Evolutionary conservation across 73 alveolate species (phyloP).

Genomic region (Stentor coeruleus): DNA sequence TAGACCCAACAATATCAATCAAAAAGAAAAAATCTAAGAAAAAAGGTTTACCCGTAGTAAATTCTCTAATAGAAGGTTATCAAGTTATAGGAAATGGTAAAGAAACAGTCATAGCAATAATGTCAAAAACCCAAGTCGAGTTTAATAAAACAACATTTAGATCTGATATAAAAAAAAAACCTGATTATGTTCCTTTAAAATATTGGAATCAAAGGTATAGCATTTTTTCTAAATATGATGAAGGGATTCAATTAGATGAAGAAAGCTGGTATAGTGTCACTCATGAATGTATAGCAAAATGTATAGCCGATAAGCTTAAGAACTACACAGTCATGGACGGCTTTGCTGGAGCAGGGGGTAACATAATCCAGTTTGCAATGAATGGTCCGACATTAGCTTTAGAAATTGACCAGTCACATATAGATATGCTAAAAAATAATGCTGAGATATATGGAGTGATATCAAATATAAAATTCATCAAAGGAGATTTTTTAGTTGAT

Average conservation of each 20-base stretch:
- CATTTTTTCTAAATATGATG: constrained; percentile 84
- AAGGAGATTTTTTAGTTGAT: constrained; percentile 35
- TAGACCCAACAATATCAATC: too few relatives aligned
- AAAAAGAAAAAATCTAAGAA: too few relatives aligned
- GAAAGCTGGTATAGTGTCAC: constrained; percentile 91
- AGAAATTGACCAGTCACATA: constrained; percentile 40
- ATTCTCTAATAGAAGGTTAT: too few relatives aligned
- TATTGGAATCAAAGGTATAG: constrained; percentile 75
- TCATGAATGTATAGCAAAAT: constrained; percentile 81
- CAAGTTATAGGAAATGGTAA: too few relatives aligned
- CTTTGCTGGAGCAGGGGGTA: constrained; percentile 92
- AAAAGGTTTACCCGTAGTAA: too few relatives aligned
- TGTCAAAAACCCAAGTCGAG: too few relatives aligned
- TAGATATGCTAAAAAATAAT: constrained; percentile 47
- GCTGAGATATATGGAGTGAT: constrained; percentile 43
- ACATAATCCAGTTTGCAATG: constrained; percentile 59
- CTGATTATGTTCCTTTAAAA: too few relatives aligned
- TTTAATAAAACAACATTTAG: too few relatives aligned
- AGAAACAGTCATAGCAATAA: too few relatives aligned
- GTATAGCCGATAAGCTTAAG: constrained; percentile 67
- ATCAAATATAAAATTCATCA: constrained; percentile 28
- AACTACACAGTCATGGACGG: constrained; percentile 68
- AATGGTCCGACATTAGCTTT: constrained; percentile 31
- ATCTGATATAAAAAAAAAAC: too few relatives aligned
- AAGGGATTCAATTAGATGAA: constrained; percentile 82